Percentiles rank a stretch among this genome's conserved stretches.
Conservation (phyloP, 805 yeast genomes). For the Teunomyces cretensis region DNA sequence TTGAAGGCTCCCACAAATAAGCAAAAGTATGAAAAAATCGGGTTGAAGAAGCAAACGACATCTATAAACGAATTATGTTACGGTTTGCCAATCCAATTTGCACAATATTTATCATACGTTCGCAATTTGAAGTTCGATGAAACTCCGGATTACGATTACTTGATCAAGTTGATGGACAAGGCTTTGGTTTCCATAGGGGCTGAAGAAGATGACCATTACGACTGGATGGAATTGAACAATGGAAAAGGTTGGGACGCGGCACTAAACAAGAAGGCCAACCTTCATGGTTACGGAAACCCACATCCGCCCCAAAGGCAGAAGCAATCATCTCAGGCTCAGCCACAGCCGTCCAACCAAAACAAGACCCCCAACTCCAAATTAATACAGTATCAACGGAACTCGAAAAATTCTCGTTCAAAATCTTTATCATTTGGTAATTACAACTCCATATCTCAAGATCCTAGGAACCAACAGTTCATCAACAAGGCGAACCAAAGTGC, state of each 20-base stretch:
- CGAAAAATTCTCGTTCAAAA: conserved; percentile 13
- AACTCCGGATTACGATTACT: conserved; percentile 89
- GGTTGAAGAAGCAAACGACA: conserved; percentile 92
- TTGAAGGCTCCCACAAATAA: conserved; percentile 96
- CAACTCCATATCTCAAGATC: conserved; percentile 20
- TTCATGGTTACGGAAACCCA: conserved; percentile 96
- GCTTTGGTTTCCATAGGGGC: conserved; percentile 69
- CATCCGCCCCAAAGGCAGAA: conserved; percentile 54
- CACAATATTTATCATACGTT: conserved; percentile 84
- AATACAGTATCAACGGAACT: conserved; percentile 13
- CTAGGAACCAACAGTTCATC: conserved; percentile 17
- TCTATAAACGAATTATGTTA: conserved; percentile 81
- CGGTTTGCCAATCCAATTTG: conserved; percentile 90
- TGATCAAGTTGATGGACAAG: conserved; percentile 73
- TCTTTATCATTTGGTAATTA: conserved; percentile 17
- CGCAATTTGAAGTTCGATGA: conserved; percentile 90
- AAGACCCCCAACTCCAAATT: conserved; percentile 8
- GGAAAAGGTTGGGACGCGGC: conserved; percentile 96
- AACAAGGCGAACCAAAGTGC: conserved; percentile 19
- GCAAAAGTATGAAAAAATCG: conserved; percentile 96
- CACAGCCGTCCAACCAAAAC: conserved; percentile 14
- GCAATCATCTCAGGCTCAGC: conserved; percentile 10
- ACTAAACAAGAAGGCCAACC: conserved; percentile 85
- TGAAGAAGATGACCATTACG: conserved; percentile 82
- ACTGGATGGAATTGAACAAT: conserved; percentile 95